These are phyloP conservation scores for Striga hermonthica DNA, from an alignment of 305 asterid genomes.

Conservation along the genomic window DNA sequence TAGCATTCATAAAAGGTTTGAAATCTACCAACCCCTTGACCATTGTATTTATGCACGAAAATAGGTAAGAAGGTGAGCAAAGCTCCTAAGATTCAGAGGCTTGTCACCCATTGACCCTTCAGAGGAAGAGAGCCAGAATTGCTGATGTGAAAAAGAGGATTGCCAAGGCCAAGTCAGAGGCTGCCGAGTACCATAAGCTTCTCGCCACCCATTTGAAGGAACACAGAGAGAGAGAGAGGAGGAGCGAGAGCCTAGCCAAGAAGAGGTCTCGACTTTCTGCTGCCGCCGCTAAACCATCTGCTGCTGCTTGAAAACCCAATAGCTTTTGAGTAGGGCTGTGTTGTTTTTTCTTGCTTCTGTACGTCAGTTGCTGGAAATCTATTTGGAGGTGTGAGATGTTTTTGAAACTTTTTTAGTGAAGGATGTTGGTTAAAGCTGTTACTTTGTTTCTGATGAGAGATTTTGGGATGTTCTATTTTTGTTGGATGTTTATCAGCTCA, in stretches of 20 bases:
- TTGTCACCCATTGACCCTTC: slow-evolving; percentile 46
- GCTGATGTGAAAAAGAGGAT: slow-evolving; percentile 47
- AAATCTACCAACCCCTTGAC: background rate
- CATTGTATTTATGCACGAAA: background rate
- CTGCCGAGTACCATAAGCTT: slow-evolving; percentile 37
- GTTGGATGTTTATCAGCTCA: slow-evolving; percentile 2
- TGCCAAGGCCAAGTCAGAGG: slow-evolving; percentile 43
- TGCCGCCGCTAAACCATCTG: slow-evolving; percentile 36
- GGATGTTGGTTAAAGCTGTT: no score
- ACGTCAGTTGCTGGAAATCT: no score
- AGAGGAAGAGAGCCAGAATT: slow-evolving; percentile 48
- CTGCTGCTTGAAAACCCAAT: slow-evolving; percentile 9
- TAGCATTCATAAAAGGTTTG: no score
- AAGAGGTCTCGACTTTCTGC: slow-evolving; percentile 49
- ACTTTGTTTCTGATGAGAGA: no score
- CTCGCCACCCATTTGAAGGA: slow-evolving; percentile 50
- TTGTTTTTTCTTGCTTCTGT: no score
- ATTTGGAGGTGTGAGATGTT: no score
- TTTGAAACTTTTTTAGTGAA: no score
- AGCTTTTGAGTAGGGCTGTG: no score
- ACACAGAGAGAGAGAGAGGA: slow-evolving; percentile 50
- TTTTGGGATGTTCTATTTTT: no score
- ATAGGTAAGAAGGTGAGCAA: slow-evolving; percentile 45
- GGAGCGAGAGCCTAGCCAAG: slow-evolving; percentile 55
- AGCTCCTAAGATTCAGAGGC: slow-evolving; percentile 48